Percentiles rank a stretch among this genome's conserved stretches.
Evolutionary conservation across 2,329 filamentous ascomycete species (phyloP).

Genomic region (Lachnellula occidentalis): DNA sequence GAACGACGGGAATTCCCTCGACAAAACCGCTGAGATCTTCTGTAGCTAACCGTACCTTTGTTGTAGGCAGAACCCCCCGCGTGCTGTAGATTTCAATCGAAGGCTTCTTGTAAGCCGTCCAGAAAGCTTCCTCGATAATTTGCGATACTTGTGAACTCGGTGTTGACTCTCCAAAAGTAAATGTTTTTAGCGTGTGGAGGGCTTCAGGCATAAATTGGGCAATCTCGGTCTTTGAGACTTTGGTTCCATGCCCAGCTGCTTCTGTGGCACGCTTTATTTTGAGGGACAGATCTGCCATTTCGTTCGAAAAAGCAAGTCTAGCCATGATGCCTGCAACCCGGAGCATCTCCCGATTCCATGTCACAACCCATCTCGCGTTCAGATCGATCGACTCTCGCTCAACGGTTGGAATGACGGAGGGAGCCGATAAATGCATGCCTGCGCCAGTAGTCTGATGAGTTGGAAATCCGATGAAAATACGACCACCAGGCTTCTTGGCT

Average conservation of each 20-base stretch:
- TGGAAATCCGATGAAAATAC: conserved; percentile 95
- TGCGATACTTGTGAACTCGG: conserved; percentile 78
- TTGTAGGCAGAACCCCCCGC: conserved; percentile 77
- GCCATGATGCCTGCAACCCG: conserved; percentile 86
- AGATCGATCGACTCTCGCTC: conserved; percentile 95
- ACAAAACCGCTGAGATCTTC: conserved; percentile 67
- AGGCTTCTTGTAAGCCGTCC: conserved; percentile 79
- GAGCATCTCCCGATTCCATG: conserved; percentile 93
- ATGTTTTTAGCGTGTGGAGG: conserved; percentile 78
- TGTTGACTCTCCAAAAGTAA: conserved; percentile 84
- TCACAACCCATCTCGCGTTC: conserved; percentile 89
- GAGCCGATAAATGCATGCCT: conserved; percentile 89
- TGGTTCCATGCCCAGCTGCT: conserved; percentile 37
- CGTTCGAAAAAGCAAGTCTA: conserved; percentile 78
- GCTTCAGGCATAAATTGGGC: conserved; percentile 69
- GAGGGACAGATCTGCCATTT: conserved; percentile 71
- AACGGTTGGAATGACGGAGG: conserved; percentile 93
- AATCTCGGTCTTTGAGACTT: conserved; percentile 59
- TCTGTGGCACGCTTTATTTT: conserved; percentile 48
- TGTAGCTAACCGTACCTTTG: conserved; percentile 71
- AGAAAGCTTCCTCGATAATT: conserved; percentile 91
- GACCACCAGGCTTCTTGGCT: conserved; percentile 72
- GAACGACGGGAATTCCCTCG: conserved; percentile 80
- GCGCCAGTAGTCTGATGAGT: conserved; percentile 95
- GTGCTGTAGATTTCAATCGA: conserved; percentile 86